Conservation (phyloP, 352 stramenopile genomes). For the Thraustotheca clavata region DNA sequence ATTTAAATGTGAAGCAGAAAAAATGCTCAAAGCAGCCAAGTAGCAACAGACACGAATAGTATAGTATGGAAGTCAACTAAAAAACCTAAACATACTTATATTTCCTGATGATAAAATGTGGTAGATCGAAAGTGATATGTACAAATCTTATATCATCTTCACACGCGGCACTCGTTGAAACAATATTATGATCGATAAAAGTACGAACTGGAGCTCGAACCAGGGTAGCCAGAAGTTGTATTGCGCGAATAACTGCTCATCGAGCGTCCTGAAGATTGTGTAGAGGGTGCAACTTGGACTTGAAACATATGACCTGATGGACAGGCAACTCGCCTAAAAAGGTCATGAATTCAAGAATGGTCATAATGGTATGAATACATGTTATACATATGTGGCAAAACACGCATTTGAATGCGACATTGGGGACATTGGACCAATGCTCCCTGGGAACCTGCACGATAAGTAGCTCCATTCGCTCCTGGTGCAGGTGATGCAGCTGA, state of each 20-base stretch:
- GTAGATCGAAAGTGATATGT: too few relatives aligned
- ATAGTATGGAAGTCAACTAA: not conserved
- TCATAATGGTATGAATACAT: slow-evolving; percentile 45
- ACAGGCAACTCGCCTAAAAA: slow-evolving; percentile 61
- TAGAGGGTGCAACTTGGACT: slow-evolving; percentile 50
- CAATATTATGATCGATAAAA: slow-evolving; percentile 6
- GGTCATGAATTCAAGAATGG: not conserved
- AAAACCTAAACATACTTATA: slow-evolving; percentile 7
- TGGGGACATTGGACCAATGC: slow-evolving; percentile 75
- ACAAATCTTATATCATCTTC: too few relatives aligned
- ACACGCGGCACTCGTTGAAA: too few relatives aligned
- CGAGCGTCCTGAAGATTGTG: not conserved
- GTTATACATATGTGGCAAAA: slow-evolving; percentile 85
- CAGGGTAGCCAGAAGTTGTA: slow-evolving; percentile 9
- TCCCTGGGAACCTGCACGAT: slow-evolving; percentile 71
- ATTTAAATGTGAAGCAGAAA: slow-evolving; percentile 12
- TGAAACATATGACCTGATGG: slow-evolving; percentile 80
- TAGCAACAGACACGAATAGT: not conserved
- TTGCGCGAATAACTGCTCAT: not conserved
- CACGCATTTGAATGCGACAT: slow-evolving; percentile 82
- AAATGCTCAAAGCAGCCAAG: slow-evolving; percentile 7
- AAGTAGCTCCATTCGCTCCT: slow-evolving; percentile 39
- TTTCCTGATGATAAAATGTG: too few relatives aligned
- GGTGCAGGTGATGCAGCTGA: slow-evolving; percentile 8
- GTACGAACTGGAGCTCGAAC: slow-evolving; percentile 1